Conservation (phyloP, 2,329 filamentous ascomycete genomes). For the Westerdykella sp. region DNA sequence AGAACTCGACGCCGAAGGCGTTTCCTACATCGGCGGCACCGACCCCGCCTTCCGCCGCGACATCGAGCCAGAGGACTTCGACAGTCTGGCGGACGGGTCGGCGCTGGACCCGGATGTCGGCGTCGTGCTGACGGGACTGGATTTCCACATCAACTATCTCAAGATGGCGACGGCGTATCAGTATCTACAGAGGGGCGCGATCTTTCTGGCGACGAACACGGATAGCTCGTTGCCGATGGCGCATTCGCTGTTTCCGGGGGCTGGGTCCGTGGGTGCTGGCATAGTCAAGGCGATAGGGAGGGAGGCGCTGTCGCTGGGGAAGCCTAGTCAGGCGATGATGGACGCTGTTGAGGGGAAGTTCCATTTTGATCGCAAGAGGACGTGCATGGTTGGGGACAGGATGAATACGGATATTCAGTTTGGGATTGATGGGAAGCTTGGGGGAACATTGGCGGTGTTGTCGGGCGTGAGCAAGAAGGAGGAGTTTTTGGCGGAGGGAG, state of each 20-base stretch:
- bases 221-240: constrained; percentile 84
- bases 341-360: constrained; percentile 97
- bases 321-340: constrained; percentile 99
- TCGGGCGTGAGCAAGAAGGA: constrained; percentile 84
- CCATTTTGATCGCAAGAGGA: constrained; percentile 70
- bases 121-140: constrained; percentile 80
- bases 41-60: constrained; percentile 72
- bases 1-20: constrained; percentile 72
- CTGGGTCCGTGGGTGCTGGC: constrained; percentile 74
- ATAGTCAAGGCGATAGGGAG: constrained; percentile 58
- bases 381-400: constrained; percentile 94
- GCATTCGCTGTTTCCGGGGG: constrained; percentile 81
- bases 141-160: constrained; percentile 93
- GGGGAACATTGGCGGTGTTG: constrained; percentile 83
- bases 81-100: constrained; percentile 62
- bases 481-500: constrained; percentile 67
- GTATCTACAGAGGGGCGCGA: constrained; percentile 74
- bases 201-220: constrained; percentile 87
- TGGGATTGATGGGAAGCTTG: constrained; percentile 81
- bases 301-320: constrained; percentile 75
- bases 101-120: constrained; percentile 84
- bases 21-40: constrained; percentile 80
- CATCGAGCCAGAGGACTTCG: constrained; percentile 74
- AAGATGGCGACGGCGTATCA: constrained; percentile 81
- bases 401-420: constrained; percentile 96